Evolutionary conservation across 1,284 basidiomycete species (phyloP).

Genomic region (Athelia psychrophila): DNA sequence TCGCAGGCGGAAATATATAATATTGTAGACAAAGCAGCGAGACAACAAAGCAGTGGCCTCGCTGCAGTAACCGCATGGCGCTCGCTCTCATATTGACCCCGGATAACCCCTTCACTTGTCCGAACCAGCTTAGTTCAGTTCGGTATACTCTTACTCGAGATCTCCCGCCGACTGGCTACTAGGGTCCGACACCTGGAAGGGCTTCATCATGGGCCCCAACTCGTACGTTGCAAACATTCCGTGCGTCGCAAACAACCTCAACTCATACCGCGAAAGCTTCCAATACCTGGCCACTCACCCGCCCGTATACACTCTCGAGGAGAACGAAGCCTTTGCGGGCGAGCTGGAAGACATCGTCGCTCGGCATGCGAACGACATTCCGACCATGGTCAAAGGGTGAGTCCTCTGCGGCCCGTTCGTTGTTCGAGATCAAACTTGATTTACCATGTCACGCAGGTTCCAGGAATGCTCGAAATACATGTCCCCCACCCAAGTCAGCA

Average conservation of each 20-base stretch:
- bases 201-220: constrained; percentile 87
- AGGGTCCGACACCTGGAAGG: constrained; percentile 69
- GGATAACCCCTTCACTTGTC: not conserved
- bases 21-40: not conserved
- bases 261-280: constrained; percentile 76
- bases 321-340: constrained; percentile 69
- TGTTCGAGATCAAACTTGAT: not conserved
- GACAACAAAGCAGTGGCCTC: no score
- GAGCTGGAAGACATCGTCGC: constrained; percentile 72
- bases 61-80: no score
- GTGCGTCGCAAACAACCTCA: constrained; percentile 72
- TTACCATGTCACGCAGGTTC: constrained; percentile 50
- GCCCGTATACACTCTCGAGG: constrained; percentile 59
- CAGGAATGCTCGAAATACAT: constrained; percentile 86
- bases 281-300: constrained; percentile 70
- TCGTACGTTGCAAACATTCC: no score
- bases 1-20: not conserved
- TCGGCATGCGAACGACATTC: constrained; percentile 84
- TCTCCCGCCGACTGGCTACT: constrained; percentile 69
- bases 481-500: constrained; percentile 70
- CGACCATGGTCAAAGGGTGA: constrained; percentile 86
- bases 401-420: constrained; percentile 17
- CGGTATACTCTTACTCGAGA: constrained; percentile 68
- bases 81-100: not conserved
- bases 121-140: constrained; percentile 50